Base-by-base conservation (phyloP, 805 yeast genomes). In the Wickerhamia fluorescens region DNA sequence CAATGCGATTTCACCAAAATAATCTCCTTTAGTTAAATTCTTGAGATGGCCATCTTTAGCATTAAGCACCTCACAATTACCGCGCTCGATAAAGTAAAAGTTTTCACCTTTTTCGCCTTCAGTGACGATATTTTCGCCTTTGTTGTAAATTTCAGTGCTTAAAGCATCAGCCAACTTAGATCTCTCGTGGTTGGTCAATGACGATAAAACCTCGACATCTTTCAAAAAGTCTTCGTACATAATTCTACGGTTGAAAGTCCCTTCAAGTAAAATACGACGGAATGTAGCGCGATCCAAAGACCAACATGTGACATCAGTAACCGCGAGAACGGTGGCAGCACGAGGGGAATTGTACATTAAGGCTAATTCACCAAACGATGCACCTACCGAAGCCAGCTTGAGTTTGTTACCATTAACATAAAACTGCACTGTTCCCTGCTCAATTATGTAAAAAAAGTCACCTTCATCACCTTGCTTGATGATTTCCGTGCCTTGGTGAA, bases 341-440 rank as follows among this genome's bases (percentile, higher is more conserved):
- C 98, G 78, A 37, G 96, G 96, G 12, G 96, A 78, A 56, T 92
- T 89, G 64, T 92, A 89, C 95, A 92, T 87, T 45, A 92, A 70
- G 3, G 98, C 98, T 48, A 92, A 71, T 58, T 92, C 98, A 51
- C 98, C 98, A 58, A 92, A 92, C 25, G 89, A 78, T 4, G 94
- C 75, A 5, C 97, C 96, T 22, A 85, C 76, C 7, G 84, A 80
- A n/a, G 84, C 71, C 1, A 81, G 65, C 49, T 73, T 78, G 21
- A 87, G 89, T 46, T 75, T 71, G 24, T 69, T 52, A 29, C 75
- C 81, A 51, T 85, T 74, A 18, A 82, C 88, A 43, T 68, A 71
- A 47, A 77, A 88, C 38, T 85, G 89, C 33, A 92, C 96, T 2
- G 68, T 58, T 32, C 98, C 98, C 5, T 64, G 56, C 57, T 88